phyloP scores from a whole-genome alignment of 371 early-diverging fungal genomes.

The Syncephalastrum monosporum region DNA sequence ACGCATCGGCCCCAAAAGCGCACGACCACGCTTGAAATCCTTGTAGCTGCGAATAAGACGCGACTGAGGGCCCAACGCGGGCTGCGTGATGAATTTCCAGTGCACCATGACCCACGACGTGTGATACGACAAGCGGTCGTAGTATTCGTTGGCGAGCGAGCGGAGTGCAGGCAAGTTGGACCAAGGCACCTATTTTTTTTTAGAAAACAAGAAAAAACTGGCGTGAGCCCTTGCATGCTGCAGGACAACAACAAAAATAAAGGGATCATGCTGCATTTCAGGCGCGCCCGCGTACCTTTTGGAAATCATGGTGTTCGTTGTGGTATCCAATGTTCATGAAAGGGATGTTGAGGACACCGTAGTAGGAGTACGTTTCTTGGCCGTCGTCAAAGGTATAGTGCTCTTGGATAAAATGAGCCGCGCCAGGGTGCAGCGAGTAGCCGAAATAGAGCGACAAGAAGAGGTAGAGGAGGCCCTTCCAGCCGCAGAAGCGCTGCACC shows the following conservation, averaged over 20 bases:
- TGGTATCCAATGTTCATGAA: slow-evolving; percentile 93
- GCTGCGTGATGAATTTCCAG: slow-evolving; percentile 76
- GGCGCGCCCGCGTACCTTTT: slow-evolving; percentile 42
- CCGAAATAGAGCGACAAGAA: slow-evolving; percentile 83
- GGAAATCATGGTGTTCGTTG: slow-evolving; percentile 98
- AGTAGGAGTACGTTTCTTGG: slow-evolving; percentile 97
- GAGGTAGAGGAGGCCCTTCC: slow-evolving; percentile 72
- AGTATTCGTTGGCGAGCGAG: slow-evolving; percentile 86
- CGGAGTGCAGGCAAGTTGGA: slow-evolving; percentile 82
- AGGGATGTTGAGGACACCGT: slow-evolving; percentile 84
- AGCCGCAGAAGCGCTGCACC: slow-evolving; percentile 64
- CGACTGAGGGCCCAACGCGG: slow-evolving; percentile 78
- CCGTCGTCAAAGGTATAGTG: slow-evolving; percentile 96
- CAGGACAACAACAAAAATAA: too few relatives aligned
- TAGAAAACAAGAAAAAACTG: neutral
- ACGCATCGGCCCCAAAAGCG: slow-evolving; percentile 40
- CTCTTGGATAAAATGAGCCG: slow-evolving; percentile 97
- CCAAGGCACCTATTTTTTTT: slow-evolving; percentile 78
- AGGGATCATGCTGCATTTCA: neutral
- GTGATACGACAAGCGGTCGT: slow-evolving; percentile 82
- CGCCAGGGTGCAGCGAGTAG: slow-evolving; percentile 92
- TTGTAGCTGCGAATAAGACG: slow-evolving; percentile 75
- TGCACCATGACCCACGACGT: slow-evolving; percentile 89
- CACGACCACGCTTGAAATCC: slow-evolving; percentile 69
- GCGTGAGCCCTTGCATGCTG: too few relatives aligned